Evolutionary conservation across 2,329 filamentous ascomycete genomes (phyloP), one percentile per base, ranked within the genome.

Genomic region (Trichoderma guizhouense): DNA sequence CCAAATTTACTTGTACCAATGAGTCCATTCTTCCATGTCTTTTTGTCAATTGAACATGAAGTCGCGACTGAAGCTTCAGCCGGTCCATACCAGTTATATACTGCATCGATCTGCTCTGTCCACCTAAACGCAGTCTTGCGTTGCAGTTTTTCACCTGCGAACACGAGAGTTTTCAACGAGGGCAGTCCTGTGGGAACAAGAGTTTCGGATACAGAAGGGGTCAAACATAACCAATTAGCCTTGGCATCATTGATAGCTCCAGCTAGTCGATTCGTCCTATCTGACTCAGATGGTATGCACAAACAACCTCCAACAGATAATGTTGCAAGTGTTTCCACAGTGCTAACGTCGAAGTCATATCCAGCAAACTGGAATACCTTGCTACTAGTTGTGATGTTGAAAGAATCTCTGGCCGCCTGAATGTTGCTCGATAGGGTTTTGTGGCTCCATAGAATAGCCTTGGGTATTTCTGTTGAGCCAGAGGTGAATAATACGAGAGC

Each of bases 381-480:
- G 32, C 60, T 62, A 39, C 32, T 39, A 30, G 36, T 15, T n/a
- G 61, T 64, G 15, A 47, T 47, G 2, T 64, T 47, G 24, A 47
- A 47, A 47, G 34, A 47, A n/a, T 3, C 3, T 18, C 5, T 64
- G 15, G 61, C 61, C n/a, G 61, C 34, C 18, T 28, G 21, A 21
- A 71, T 53, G 14, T 57, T 51, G 12, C 32, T 65, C 7, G 21
- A 62, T 26, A 62, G 21, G 12, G 60, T 62, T 14, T 28, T 70
- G 62, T 77, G 76, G 11, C 74, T 73, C n/a, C 79, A 73, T 24
- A 86, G 79, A 18, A 86, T 84, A 39, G 85, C 85, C 77, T 87
- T 87, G 3, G 86, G 86, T 43, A 78, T 78, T 4, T 85, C 86
- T 0, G 85, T 87, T 28, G 83, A 85, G 15, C 86, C 86, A 21